A percentile compares a stretch with the other conserved stretches of the same genome.
phyloP scores from a whole-genome alignment of 2,329 filamentous ascomycete species.

The Clarireedia paspali region DNA sequence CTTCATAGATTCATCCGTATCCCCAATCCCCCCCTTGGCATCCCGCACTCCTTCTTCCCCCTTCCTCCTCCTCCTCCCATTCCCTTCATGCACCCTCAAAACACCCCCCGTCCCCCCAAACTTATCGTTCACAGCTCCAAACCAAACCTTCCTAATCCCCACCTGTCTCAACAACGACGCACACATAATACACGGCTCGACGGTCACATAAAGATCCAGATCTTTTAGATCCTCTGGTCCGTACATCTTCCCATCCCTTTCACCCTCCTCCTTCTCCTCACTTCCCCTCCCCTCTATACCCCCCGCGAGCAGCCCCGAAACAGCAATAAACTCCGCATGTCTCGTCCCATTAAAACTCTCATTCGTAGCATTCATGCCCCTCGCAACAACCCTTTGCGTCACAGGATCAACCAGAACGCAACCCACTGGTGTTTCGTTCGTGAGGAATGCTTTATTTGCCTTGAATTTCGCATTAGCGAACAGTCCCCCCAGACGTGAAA shows the following conservation, averaged over 20 bases:
- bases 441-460: slow-evolving; percentile 77
- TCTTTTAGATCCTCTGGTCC: slow-evolving; percentile 58
- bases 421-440: slow-evolving; percentile 91
- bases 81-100: slow-evolving; percentile 61
- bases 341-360: slow-evolving; percentile 83
- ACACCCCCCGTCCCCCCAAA: slow-evolving; percentile 96
- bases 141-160: slow-evolving; percentile 82
- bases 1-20: slow-evolving; percentile 36
- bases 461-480: slow-evolving; percentile 29
- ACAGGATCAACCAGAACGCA: slow-evolving; percentile 83
- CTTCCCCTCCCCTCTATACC: neutral
- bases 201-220: slow-evolving; percentile 84
- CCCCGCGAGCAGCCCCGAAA: slow-evolving; percentile 48
- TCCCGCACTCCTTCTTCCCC: neutral
- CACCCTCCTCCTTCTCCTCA: neutral
- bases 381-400: slow-evolving; percentile 60
- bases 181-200: slow-evolving; percentile 99
- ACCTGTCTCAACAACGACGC: slow-evolving; percentile 86
- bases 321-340: slow-evolving; percentile 90
- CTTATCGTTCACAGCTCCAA: slow-evolving; percentile 90
- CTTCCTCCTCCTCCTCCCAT: slow-evolving; percentile 15
- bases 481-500: too few species aligned
- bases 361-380: slow-evolving; percentile 96
- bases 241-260: slow-evolving; percentile 40
- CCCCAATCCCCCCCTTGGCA: slow-evolving; percentile 54